A percentile compares a stretch with the other conserved stretches of the same genome.
phyloP scores from a whole-genome alignment of 768 basidiomycete species.

The Auricularia sp. region DNA sequence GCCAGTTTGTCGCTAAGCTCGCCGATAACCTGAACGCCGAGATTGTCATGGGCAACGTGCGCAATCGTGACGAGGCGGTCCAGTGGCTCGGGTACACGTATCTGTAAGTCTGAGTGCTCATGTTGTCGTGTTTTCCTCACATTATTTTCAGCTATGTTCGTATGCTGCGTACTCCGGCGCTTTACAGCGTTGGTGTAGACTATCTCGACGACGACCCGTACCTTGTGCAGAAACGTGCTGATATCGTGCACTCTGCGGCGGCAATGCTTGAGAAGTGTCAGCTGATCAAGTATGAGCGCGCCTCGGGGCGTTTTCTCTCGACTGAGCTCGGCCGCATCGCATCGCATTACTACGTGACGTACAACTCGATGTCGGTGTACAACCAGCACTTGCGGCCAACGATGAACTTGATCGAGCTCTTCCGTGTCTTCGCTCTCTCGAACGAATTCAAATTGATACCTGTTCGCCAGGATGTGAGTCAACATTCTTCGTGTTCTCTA shows the following conservation, averaged over 20 bases:
- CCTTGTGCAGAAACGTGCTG: constrained; percentile 86
- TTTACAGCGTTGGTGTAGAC: constrained; percentile 84
- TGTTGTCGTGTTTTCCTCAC: constrained; percentile 9
- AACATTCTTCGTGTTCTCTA: background rate
- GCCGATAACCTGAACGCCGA: constrained; percentile 97
- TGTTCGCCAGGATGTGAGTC: constrained; percentile 51
- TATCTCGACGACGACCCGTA: constrained; percentile 79
- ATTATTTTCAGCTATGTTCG: constrained; percentile 66
- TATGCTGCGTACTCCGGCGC: constrained; percentile 79
- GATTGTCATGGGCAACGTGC: constrained; percentile 86
- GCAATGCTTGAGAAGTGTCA: constrained; percentile 89
- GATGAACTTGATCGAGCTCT: constrained; percentile 83
- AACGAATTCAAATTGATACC: constrained; percentile 94
- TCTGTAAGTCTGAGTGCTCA: constrained; percentile 43
- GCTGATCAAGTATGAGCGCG: constrained; percentile 87
- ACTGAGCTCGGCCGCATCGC: constrained; percentile 92
- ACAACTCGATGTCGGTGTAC: constrained; percentile 93
- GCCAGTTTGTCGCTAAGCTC: constrained; percentile 83
- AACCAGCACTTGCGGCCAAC: constrained; percentile 85
- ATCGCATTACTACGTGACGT: constrained; percentile 90
- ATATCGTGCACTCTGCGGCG: constrained; percentile 89
- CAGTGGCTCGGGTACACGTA: constrained; percentile 97
- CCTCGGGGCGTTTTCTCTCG: constrained; percentile 79
- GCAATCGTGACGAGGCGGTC: constrained; percentile 94
- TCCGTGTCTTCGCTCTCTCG: constrained; percentile 89